Conservation (phyloP, 768 basidiomycete genomes). For the Kwoniella pini region DNA sequence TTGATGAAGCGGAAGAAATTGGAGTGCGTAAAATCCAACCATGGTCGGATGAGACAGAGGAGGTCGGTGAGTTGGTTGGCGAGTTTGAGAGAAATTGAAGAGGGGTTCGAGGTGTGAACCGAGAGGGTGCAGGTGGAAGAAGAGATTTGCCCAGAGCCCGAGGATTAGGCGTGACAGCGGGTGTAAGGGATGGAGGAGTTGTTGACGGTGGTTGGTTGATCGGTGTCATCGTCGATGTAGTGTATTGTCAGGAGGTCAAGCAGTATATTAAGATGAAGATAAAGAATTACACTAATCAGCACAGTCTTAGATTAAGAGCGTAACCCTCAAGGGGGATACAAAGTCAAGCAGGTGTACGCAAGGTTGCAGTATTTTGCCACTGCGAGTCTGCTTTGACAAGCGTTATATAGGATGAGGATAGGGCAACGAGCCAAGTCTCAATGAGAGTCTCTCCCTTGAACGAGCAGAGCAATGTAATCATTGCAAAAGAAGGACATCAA, state of each 20-base stretch:
- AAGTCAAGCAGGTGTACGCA: not conserved
- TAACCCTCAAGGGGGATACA: not conserved
- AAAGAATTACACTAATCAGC: too few relatives aligned
- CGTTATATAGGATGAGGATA: not conserved
- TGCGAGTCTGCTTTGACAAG: too few relatives aligned
- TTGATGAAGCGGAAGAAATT: slow-evolving; percentile 8
- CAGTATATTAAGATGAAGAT: too few relatives aligned
- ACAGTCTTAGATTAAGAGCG: not conserved
- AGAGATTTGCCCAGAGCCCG: slow-evolving; percentile 5
- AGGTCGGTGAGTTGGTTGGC: slow-evolving; percentile 13
- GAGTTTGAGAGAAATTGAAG: slow-evolving; percentile 33
- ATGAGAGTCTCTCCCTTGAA: not conserved
- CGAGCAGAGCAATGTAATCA: slow-evolving; percentile 2
- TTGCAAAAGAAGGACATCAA: slow-evolving; percentile 3
- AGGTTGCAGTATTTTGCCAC: not conserved
- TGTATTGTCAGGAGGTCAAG: slow-evolving; percentile 1
- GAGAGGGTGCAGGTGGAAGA: slow-evolving; percentile 21
- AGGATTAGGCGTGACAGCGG: not conserved
- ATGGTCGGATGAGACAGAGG: slow-evolving; percentile 11
- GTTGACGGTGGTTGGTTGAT: not conserved
- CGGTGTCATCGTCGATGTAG: slow-evolving; percentile 9
- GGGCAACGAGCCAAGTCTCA: not conserved
- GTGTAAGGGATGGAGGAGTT: not conserved
- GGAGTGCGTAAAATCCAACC: slow-evolving; percentile 23
- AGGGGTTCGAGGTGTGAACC: slow-evolving; percentile 38